A percentile compares a stretch with the other conserved stretches of the same genome.
Conservation (phyloP, 202 grass and related monocot genomes). For the Elaeis oleifera region DNA sequence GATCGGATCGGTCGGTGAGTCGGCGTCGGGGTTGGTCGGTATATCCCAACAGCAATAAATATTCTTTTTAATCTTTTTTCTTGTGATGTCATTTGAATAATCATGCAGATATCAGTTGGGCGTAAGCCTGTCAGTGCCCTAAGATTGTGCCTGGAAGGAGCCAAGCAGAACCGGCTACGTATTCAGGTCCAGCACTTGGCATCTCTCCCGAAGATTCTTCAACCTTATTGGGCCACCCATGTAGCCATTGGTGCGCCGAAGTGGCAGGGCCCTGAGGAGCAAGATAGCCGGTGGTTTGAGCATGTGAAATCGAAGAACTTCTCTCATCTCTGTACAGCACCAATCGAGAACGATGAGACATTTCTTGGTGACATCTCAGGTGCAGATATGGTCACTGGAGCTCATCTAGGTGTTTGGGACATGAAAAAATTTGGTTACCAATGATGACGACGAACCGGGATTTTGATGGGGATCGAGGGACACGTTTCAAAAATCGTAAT, state of each 20-base stretch:
- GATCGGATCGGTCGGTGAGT: too few species aligned
- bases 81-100: background rate
- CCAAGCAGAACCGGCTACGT: slow-evolving; percentile 38
- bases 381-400: slow-evolving; percentile 43
- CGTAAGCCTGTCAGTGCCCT: slow-evolving; percentile 56
- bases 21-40: too few species aligned
- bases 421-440: too few species aligned
- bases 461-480: too few species aligned
- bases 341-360: slow-evolving; percentile 37
- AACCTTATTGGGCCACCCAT: slow-evolving; percentile 50
- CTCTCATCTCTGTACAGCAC: slow-evolving; percentile 49
- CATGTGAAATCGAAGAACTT: slow-evolving; percentile 65
- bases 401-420: slow-evolving; percentile 65
- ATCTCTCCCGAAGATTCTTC: slow-evolving; percentile 55
- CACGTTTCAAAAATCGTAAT: too few species aligned
- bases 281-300: slow-evolving; percentile 65
- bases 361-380: slow-evolving; percentile 28
- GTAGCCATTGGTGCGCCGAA: slow-evolving; percentile 46
- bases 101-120: slow-evolving; percentile 47
- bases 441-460: too few species aligned
- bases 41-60: too few species aligned
- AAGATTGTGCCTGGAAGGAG: slow-evolving; percentile 45
- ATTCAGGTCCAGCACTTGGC: slow-evolving; percentile 50
- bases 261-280: slow-evolving; percentile 65
- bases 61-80: background rate